Evolutionary conservation across 495 filamentous ascomycete genomes (phyloP).

Genomic region (Tirmania nivea): DNA sequence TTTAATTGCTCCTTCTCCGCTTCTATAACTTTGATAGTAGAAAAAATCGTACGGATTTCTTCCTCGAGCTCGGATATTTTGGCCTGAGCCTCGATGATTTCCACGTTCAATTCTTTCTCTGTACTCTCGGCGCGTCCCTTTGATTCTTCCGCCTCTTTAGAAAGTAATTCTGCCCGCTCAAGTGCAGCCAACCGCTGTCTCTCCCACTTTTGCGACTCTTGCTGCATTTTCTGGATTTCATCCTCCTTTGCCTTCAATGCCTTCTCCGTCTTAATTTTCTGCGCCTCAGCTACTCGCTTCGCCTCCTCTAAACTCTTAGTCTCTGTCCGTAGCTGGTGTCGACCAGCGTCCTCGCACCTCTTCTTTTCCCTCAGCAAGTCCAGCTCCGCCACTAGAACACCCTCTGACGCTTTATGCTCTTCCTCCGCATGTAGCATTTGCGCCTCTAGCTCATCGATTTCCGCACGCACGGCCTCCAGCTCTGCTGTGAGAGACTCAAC

Average conservation of each 20-base stretch:
- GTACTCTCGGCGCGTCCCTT: conserved; percentile 13
- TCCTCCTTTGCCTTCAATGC: conserved; percentile 48
- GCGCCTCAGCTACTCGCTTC: conserved; percentile 64
- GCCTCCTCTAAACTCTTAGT: conserved; percentile 57
- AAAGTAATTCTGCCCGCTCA: conserved; percentile 26
- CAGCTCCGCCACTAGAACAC: conserved; percentile 38
- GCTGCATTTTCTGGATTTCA: conserved; percentile 34
- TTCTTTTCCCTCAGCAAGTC: conserved; percentile 57
- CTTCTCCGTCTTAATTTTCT: conserved; percentile 62
- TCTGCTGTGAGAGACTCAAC: conserved; percentile 42
- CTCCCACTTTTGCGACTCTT: conserved; percentile 35
- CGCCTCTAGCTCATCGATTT: conserved; percentile 37
- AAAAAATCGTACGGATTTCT: conserved; percentile 17
- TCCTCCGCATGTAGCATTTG: conserved; percentile 45
- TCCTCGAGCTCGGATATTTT: conserved; percentile 25
- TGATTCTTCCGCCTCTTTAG: conserved; percentile 23
- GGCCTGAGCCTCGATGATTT: conserved; percentile 13
- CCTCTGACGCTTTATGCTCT: conserved; percentile 43
- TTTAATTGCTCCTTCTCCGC: conserved; percentile 20
- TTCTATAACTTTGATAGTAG: conserved; percentile 10
- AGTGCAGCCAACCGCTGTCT: conserved; percentile 20
- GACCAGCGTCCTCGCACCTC: conserved; percentile 46
- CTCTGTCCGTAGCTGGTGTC: conserved; percentile 53
- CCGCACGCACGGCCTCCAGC: conserved; percentile 47
- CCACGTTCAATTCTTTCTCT: conserved; percentile 14